Base-by-base conservation (phyloP, 768 basidiomycete genomes). In the Guyanaporus albipodus region DNA sequence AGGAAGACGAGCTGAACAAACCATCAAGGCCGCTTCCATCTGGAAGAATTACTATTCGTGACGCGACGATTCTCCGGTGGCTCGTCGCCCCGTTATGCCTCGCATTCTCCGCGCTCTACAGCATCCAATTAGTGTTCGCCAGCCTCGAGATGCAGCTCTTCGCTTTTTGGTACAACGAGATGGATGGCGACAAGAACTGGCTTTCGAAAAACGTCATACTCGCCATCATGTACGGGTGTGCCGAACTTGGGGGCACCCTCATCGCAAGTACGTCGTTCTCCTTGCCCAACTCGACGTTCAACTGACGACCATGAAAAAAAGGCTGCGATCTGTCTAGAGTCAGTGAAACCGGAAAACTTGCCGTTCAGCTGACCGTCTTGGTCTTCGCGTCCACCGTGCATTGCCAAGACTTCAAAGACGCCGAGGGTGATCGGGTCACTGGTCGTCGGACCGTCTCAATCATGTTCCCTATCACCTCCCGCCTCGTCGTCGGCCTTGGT, bases 401-500 rank as follows among this genome's bases (percentile, higher is more conserved):
- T n/a, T 68, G 73, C 1, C 73, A 76, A 55, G 77, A 78, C 48
- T 78, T 73, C 47, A 64, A 70, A 31, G 77, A 78, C 40, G 54
- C 66, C 8, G 60, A 64, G 19, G 76, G 75, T 0, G 76, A 77
- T 40, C 52, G 55, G 4, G 42, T 62, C 11, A 58, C 58, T 0
- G 70, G 72, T 1, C 66, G 76, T 6, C 26, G 59, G 2, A 78
- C 76, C 0, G 54, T 78, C 21, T 77, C 76, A 0, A 73, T 78
- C 42, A 65, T 68, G 26, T 67, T 68, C 17, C 77, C 77, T 0
- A 39, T 64, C 11, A 29, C 57, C 1, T 68, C 73, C 0, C 62
- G 73, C 4, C 42, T 62, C 23, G 64, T 60, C 2, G 64, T 67
- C 27, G 54, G 68, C 14, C 24, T 70, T 9, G 61, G 59, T 8